Base-by-base conservation (phyloP, 2,329 filamentous ascomycete genomes). In the Trichothecium roseum region DNA sequence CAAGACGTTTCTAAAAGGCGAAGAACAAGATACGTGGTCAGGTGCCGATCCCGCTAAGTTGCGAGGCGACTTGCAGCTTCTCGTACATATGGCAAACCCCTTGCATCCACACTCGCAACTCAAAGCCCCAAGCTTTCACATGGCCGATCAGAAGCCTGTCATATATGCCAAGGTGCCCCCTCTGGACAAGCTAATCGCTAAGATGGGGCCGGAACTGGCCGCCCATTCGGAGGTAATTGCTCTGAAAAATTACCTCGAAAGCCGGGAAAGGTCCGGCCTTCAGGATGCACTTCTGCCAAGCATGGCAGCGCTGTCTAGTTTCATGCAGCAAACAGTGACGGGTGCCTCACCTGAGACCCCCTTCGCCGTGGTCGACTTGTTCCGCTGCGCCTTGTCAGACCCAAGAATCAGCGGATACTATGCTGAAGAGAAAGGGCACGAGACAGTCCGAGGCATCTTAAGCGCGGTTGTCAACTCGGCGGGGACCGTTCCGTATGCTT, bases 311-410 rank as follows among this genome's bases (percentile, higher is more conserved):
- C 77, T 94, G 41, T 73, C 77, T 1, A 49, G 50, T 1, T 79
- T 82, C 44, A 40, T 94, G 5, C 68, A 64, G 24, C 58, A 63
- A 2, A 70, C 72, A 1, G 66, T 77, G 4, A 50, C 57, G 1
- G 59, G 63, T 1, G 59, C 93, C 2, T 72, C 82, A 0, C 53
- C 63, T 0, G 81, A 84, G 12, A 62, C 69, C 1, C 69, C 87
- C 30, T 96, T 96, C 52, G 74, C 86, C 1, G 66, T 88, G 1
- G 70, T 94, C n/a, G 91, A 96, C 51, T 70, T 98, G 2, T 71
- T 94, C 34, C 74, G 91, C 16, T 74, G 84, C 42, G 74, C 83
- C 1, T 72, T 94, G 38, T 66, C 79, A 10, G 89, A 96, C 48
- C 67, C 80, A 1, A 76, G 88, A 28, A 67, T 94, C 13, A 85